phyloP scores from a whole-genome alignment of 2,329 filamentous ascomycete genomes.

The Trichophyton benhamiae region DNA sequence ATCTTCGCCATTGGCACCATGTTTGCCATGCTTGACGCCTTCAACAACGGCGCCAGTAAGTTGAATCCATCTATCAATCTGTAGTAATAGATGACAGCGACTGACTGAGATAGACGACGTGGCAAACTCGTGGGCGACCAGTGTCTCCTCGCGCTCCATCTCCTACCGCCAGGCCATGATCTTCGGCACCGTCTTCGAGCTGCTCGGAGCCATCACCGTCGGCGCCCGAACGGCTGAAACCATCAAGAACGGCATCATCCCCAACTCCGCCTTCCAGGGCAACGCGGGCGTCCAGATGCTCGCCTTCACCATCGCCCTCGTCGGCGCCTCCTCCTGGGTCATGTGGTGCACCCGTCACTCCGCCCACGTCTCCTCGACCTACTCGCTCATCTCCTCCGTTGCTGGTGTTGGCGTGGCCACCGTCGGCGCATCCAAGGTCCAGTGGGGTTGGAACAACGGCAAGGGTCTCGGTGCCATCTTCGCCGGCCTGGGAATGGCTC shows the following conservation, averaged over 20 bases:
- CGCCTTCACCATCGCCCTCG: conserved; percentile 52
- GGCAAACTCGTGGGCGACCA: conserved; percentile 71
- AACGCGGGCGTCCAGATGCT: conserved; percentile 57
- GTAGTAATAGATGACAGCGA: not conserved
- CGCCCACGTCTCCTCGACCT: conserved; percentile 60
- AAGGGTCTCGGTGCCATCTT: conserved; percentile 61
- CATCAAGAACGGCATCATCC: conserved; percentile 69
- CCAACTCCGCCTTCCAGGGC: conserved; percentile 43
- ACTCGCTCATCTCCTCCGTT: conserved; percentile 57
- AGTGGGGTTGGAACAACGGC: conserved; percentile 59
- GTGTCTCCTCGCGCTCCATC: conserved; percentile 66
- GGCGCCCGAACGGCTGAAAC: conserved; percentile 60
- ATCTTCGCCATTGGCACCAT: conserved; percentile 63
- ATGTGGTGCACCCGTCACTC: conserved; percentile 69
- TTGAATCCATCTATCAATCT: too few species aligned
- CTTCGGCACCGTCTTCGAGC: conserved; percentile 54
- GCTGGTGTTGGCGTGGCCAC: conserved; percentile 58
- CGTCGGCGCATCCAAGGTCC: conserved; percentile 47
- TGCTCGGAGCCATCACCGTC: conserved; percentile 54
- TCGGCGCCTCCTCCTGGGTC: conserved; percentile 57
- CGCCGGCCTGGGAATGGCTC: conserved; percentile 59
- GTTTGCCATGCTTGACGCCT: conserved; percentile 65
- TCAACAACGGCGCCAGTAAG: conserved; percentile 67
- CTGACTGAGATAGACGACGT: conserved; percentile 52
- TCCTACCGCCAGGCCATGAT: conserved; percentile 58